phyloP scores from a whole-genome alignment of 140 eudicot species.

The Ambrosia hybrid region DNA sequence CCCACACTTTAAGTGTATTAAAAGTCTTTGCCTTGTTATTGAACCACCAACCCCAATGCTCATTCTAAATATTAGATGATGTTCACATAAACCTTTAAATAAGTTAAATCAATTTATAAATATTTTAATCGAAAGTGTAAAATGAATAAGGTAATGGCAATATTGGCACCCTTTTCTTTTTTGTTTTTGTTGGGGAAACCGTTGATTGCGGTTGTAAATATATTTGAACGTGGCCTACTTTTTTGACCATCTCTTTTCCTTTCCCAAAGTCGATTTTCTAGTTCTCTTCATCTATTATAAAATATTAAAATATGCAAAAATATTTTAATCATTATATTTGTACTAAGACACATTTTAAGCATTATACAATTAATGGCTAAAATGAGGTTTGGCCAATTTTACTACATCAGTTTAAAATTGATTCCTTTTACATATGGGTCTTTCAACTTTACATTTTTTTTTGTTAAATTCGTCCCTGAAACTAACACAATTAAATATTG shows the following conservation, averaged over 20 bases:
- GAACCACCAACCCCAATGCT: no score
- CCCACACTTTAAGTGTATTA: no score
- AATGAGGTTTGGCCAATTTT: no score
- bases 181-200: slow-evolving; percentile 29
- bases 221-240: slow-evolving; percentile 33
- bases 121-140: slow-evolving; percentile 26
- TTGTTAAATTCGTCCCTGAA: no score
- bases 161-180: not conserved
- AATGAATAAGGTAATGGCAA: slow-evolving; percentile 22
- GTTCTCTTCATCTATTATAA: slow-evolving; percentile 21
- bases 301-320: not conserved
- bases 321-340: not conserved
- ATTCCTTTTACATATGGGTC: no score
- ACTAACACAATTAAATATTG: no score
- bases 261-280: slow-evolving; percentile 35
- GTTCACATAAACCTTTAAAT: not conserved
- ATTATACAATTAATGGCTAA: not conserved
- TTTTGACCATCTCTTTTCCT: slow-evolving; percentile 40
- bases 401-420: no score
- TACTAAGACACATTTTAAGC: not conserved
- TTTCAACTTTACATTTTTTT: no score
- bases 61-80: no score
- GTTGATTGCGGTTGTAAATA: slow-evolving; percentile 39
- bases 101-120: not conserved
- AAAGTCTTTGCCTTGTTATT: no score